Base-by-base conservation (phyloP, 2,329 filamentous ascomycete genomes). In the Fonsecaea pedrosoi region DNA sequence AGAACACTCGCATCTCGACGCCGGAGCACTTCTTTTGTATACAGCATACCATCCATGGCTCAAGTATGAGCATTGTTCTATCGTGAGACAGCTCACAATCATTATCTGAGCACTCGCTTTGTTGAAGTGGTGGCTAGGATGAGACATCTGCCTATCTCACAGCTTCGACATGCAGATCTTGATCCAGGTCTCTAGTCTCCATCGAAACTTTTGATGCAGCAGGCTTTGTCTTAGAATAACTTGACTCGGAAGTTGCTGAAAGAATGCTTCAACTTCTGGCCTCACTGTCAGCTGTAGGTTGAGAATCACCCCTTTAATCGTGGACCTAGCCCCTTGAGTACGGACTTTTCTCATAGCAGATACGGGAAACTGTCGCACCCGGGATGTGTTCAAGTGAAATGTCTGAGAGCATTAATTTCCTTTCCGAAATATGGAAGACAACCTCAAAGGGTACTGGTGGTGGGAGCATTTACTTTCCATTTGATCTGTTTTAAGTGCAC, bases 311-410 rank as follows among this genome's bases (percentile, higher is more conserved):
- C 57, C 57, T 25, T 60, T 48, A 60, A 32, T 60, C 57, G 57
- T 40, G n/a, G 55, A 21, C 1, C 57, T 60, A 48, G 35, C 57
- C 57, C 57, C 21, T 8, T 32, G 57, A 21, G 34, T 60, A 42
- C 38, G 48, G 10, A 37, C 32, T 60, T 60, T 60, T 48, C 38
- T 48, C 57, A 60, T 60, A 32, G 57, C 21, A 60, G 57, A 60
- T 60, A 48, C 48, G 57, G 57, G 57, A 60, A 60, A 60, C 57
- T 60, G 57, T 60, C 37, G 57, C 57, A 60, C 57, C 38, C 34
- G 57, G 34, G 35, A 60, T 60, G 9, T 60, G n/a, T 48, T 42
- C 57, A 42, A 48, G 57, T 60, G 38, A 60, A 60, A 48, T 60
- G 35, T 60, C 21, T 60, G 56, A 60, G 57, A 60, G 38, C 38